A percentile compares a stretch with the other conserved stretches of the same genome.
Conservation (phyloP, 164 flowering plant genomes). For the Magnolia sinica region DNA sequence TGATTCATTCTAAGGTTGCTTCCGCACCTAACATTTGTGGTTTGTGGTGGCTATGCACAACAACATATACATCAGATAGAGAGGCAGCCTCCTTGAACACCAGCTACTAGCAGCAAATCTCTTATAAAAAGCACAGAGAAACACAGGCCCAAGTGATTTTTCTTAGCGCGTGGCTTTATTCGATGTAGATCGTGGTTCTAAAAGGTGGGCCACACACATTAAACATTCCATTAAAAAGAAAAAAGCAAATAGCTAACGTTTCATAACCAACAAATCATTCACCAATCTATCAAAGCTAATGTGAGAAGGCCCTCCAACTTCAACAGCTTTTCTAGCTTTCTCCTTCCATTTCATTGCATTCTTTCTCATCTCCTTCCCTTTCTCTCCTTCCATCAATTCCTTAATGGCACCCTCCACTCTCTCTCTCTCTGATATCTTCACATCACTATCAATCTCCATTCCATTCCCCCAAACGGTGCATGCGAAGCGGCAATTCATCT, state of each 20-base stretch:
- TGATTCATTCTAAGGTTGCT: no score
- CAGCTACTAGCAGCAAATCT: no score
- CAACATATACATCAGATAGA: no score
- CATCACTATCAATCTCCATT: constrained; percentile 20
- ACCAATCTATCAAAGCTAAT: constrained; percentile 19
- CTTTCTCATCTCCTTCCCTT: constrained; percentile 24
- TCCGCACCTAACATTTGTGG: no score
- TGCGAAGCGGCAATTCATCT: constrained; percentile 27
- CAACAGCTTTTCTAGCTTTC: constrained; percentile 26
- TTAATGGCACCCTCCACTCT: constrained; percentile 25
- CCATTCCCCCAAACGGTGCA: constrained; percentile 33
- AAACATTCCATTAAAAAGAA: no score
- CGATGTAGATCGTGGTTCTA: no score
- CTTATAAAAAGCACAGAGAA: no score
- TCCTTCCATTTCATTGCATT: constrained; percentile 32
- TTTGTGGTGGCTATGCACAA: no score
- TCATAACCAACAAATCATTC: constrained; percentile 4
- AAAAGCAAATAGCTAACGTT: background rate
- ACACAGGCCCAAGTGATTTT: no score
- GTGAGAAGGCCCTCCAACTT: constrained; percentile 32
- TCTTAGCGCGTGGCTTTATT: no score
- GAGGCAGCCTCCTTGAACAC: no score
- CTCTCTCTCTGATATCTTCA: constrained; percentile 22
- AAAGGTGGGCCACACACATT: no score
- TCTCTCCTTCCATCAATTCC: constrained; percentile 37